phyloP scores from a whole-genome alignment of 305 asterid species.

The Galium porrigens region DNA sequence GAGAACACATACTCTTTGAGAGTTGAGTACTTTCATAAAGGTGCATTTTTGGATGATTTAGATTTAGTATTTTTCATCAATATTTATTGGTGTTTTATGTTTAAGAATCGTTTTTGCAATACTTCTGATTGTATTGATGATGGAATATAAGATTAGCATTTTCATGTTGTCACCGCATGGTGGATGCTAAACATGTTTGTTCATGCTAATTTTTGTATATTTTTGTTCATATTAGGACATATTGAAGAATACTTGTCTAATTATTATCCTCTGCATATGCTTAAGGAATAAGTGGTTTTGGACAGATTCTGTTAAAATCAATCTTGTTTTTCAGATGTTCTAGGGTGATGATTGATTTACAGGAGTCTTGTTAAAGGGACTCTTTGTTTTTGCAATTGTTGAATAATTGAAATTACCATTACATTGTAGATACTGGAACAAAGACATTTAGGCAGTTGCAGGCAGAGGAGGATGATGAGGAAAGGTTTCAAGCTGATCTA shows the following conservation, averaged over 20 bases:
- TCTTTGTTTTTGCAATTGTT: not conserved
- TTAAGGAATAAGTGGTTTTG: not conserved
- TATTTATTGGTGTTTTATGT: not conserved
- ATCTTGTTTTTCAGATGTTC: not conserved
- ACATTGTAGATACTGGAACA: slow-evolving; percentile 38
- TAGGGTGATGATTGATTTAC: not conserved
- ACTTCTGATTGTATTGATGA: not conserved
- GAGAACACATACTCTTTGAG: slow-evolving; percentile 12
- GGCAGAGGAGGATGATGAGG: slow-evolving; percentile 73
- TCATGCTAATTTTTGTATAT: not conserved
- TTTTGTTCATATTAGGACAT: not conserved
- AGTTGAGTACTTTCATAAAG: not conserved
- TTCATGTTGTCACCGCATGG: not conserved
- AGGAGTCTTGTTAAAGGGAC: not conserved
- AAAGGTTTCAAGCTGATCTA: slow-evolving; percentile 89
- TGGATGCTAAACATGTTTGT: not conserved
- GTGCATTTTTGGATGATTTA: not conserved
- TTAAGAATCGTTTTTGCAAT: not conserved
- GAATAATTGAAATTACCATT: slow-evolving; percentile 8
- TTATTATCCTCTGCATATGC: not conserved
- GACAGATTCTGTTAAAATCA: not conserved
- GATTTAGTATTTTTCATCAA: not conserved
- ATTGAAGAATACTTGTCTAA: not conserved
- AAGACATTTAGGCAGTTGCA: slow-evolving; percentile 51
- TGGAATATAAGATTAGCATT: not conserved